phyloP scores from a whole-genome alignment of 2,329 filamentous ascomycete genomes.

The Xylariaceae sp. region DNA sequence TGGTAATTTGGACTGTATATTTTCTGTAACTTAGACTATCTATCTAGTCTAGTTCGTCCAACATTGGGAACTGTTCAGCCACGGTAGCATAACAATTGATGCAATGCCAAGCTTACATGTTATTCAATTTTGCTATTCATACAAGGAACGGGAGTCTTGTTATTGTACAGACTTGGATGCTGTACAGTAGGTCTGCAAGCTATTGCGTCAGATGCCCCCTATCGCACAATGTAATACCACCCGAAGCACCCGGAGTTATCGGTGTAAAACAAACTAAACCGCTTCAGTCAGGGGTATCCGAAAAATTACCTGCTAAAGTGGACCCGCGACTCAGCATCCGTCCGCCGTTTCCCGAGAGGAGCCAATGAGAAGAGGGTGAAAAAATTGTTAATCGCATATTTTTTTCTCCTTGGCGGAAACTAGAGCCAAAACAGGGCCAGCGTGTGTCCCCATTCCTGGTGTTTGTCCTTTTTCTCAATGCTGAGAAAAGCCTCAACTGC shows the following conservation, averaged over 20 bases:
- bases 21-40: not conserved
- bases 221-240: too few species aligned
- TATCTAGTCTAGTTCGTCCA: too few species aligned
- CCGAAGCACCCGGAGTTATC: constrained; percentile 10
- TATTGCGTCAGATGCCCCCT: constrained; percentile 1
- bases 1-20: not conserved
- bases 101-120: too few species aligned
- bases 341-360: constrained; percentile 3
- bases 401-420: constrained; percentile 1
- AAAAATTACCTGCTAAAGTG: constrained; percentile 11
- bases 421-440: constrained; percentile 5
- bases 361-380: constrained; percentile 9
- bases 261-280: constrained; percentile 2
- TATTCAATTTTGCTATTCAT: too few species aligned
- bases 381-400: constrained; percentile 14
- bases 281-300: constrained; percentile 2
- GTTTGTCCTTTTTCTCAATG: constrained; percentile 10
- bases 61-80: too few species aligned
- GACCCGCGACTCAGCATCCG: constrained; percentile 5
- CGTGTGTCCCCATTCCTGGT: not conserved
- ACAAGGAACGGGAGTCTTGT: not conserved
- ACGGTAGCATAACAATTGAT: too few species aligned
- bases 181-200: too few species aligned
- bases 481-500: constrained; percentile 16
- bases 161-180: too few species aligned